Evolutionary conservation across 2,329 filamentous ascomycete species (phyloP).

Genomic region (Colletotrichum sp.): DNA sequence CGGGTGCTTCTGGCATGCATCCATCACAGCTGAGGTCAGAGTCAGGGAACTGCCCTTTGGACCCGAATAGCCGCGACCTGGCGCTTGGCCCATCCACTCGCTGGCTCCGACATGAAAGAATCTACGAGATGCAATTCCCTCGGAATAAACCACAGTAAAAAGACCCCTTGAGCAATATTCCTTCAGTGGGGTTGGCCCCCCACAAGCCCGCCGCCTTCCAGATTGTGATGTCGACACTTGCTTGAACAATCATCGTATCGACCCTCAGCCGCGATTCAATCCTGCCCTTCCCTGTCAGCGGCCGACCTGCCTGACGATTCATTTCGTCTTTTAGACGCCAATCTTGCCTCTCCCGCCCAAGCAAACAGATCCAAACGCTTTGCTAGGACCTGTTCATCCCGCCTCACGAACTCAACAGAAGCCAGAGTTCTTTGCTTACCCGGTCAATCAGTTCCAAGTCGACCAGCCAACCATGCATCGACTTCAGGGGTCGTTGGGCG

Average conservation of each 20-base stretch:
- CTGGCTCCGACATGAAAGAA: background rate
- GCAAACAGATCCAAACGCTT: background rate
- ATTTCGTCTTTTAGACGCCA: background rate
- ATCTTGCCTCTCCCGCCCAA: background rate
- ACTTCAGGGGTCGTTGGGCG: background rate
- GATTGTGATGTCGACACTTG: conserved; percentile 1
- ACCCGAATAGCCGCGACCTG: conserved; percentile 6
- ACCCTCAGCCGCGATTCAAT: background rate
- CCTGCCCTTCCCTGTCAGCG: background rate
- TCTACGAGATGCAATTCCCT: conserved; percentile 1
- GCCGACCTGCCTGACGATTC: background rate
- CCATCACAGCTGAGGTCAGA: background rate
- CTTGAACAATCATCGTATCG: background rate
- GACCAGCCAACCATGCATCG: conserved; percentile 11
- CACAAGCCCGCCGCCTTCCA: conserved; percentile 4
- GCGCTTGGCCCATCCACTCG: background rate
- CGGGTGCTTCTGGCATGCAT: background rate
- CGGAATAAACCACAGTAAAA: background rate
- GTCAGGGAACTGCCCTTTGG: background rate
- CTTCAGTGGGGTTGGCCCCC: background rate
- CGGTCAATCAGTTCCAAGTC: background rate
- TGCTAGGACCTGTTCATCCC: background rate
- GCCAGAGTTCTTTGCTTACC: background rate
- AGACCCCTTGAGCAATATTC: background rate
- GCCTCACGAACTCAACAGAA: background rate